Evolutionary conservation across 345 rosid genomes (phyloP).

Genomic region (Jatropha curcas): DNA sequence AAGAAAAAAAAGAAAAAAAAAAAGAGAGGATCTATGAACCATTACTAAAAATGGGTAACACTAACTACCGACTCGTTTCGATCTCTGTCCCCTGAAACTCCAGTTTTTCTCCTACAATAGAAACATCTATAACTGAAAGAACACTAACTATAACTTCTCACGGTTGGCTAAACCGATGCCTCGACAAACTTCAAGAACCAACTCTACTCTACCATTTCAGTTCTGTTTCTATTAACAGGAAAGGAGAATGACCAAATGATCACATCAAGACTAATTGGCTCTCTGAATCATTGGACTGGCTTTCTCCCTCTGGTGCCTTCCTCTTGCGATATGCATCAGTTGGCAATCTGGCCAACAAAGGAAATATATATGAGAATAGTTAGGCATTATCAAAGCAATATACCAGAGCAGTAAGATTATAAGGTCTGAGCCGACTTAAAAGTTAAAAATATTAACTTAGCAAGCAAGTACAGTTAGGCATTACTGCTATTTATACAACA

Average conservation of each 20-base stretch:
- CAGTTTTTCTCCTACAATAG: constrained; percentile 3
- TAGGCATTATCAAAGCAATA: no score
- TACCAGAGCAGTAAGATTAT: no score
- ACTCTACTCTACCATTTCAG: constrained; percentile 28
- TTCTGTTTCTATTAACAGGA: constrained; percentile 20
- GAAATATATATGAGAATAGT: no score
- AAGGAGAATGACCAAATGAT: constrained; percentile 11
- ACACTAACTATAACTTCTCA: background rate
- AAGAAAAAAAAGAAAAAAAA: background rate
- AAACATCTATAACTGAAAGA: constrained; percentile 16
- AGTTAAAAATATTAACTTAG: no score
- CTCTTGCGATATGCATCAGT: constrained; percentile 51
- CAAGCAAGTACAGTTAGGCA: background rate
- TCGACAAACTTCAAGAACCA: constrained; percentile 19
- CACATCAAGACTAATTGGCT: constrained; percentile 34
- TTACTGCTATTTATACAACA: background rate
- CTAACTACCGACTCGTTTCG: constrained; percentile 3
- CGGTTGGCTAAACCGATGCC: constrained; percentile 7
- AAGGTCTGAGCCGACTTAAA: no score
- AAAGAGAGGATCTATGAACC: background rate
- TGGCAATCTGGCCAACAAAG: constrained; percentile 52
- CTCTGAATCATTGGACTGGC: constrained; percentile 48
- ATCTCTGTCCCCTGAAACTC: constrained; percentile 11
- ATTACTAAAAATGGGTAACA: background rate
- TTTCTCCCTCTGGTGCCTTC: constrained; percentile 51